Evolutionary conservation across 805 yeast species (phyloP), one percentile per base, ranked within the genome.

Genomic region (Candida pseudoglaebosa): DNA sequence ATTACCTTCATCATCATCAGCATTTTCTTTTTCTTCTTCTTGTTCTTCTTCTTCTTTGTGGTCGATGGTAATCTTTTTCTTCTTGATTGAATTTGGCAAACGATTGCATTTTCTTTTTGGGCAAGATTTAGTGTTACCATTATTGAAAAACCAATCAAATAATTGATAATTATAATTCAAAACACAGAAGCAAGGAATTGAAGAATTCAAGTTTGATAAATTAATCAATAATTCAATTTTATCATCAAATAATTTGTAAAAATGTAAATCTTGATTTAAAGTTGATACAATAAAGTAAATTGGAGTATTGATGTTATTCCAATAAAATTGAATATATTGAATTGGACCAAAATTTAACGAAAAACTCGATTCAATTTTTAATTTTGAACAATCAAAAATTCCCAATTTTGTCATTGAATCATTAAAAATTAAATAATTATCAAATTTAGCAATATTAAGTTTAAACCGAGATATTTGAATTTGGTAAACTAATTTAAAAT

Each of bases 391-490:
- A 32, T 43, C 39, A 15, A 42, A 37, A 1, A 62, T 47, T 0
- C 67, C 66, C 2, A 59, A 45, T 39, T 56, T 57, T 6, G 65
- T 54, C 48, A 62, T 54, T 7, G 61, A 44, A 41, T 63, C 69
- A 28, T 53, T 35, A 41, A 44, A 62, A 4, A 59, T 16, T 33
- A 53, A 44, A n/a, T 48, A 35, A 29, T 49, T 44, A 4, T 38
- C 43, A 22, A 58, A 52, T 16, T 38, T 38, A 5, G 41, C 22
- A 33, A 59, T 30, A 14, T 46, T 46, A 8, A 62, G 56, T 9
- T 63, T 54, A 33, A 57, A 55, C 22, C 45, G 53, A 0, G 65
- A 58, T 17, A 59, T 40, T 15, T 49, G 46, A 13, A 47, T n/a
- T 2, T 34, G 34, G 17, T 39, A 44, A 2, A 45, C 15, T 1